These are phyloP conservation scores for Colletotrichum sp. DNA, from an alignment of 2,329 filamentous ascomycete genomes.

Conservation along the genomic window DNA sequence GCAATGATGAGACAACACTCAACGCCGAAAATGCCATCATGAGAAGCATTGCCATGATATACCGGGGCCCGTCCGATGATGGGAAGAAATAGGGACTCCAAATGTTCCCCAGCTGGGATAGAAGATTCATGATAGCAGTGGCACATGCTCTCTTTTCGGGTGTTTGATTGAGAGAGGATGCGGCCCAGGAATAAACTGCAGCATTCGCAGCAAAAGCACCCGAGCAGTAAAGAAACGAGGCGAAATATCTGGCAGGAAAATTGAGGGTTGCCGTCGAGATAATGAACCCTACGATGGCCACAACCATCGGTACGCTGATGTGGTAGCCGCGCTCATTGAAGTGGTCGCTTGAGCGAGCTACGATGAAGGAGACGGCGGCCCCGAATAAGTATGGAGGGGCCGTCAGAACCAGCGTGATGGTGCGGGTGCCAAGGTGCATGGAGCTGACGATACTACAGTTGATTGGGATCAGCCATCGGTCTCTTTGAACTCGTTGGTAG, in stretches of 20 bases:
- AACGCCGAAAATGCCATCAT: neutral
- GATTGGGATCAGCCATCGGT: neutral
- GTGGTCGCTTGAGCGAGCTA: constrained; percentile 21
- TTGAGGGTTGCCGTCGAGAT: constrained; percentile 61
- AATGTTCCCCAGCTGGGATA: constrained; percentile 39
- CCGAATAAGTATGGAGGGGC: constrained; percentile 28
- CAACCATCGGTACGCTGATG: constrained; percentile 20
- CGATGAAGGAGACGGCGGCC: constrained; percentile 10
- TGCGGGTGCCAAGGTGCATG: constrained; percentile 20
- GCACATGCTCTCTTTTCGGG: constrained; percentile 40
- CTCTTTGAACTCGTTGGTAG: neutral
- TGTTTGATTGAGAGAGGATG: constrained; percentile 33
- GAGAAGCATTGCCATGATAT: constrained; percentile 30
- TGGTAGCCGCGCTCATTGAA: constrained; percentile 22
- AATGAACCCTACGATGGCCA: constrained; percentile 62
- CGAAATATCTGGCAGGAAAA: constrained; percentile 54
- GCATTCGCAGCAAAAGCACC: constrained; percentile 28
- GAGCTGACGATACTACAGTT: constrained; percentile 33
- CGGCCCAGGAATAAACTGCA: constrained; percentile 36
- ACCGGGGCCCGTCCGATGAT: constrained; percentile 27
- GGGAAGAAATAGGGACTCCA: constrained; percentile 43
- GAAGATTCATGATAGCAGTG: constrained; percentile 38
- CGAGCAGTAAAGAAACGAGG: constrained; percentile 32
- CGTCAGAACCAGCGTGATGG: constrained; percentile 32
- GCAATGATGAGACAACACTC: fast-evolving